Conservation (phyloP, 2,329 filamentous ascomycete genomes). For the Pestalotiopsis sp. region DNA sequence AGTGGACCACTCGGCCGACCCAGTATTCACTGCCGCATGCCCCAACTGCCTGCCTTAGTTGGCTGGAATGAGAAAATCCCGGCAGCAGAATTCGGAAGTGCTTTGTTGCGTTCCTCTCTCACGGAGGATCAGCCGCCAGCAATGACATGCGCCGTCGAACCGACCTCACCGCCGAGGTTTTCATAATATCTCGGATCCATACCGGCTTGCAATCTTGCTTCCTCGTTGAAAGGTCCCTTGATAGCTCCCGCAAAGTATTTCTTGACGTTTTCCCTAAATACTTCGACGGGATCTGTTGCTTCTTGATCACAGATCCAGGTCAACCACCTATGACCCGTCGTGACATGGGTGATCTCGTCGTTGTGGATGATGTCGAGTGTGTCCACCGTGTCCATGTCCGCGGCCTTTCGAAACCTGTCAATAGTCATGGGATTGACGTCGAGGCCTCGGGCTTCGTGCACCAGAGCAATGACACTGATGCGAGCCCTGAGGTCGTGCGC, state of each 20-base stretch:
- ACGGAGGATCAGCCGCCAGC: slow-evolving; percentile 24
- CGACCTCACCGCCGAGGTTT: slow-evolving; percentile 29
- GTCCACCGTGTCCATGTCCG: slow-evolving; percentile 43
- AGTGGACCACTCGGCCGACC: neutral
- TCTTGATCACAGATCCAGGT: slow-evolving; percentile 49
- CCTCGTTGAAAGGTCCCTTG: slow-evolving; percentile 46
- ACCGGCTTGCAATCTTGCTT: slow-evolving; percentile 44
- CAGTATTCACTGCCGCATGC: neutral
- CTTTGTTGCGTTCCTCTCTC: neutral
- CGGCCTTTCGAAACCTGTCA: slow-evolving; percentile 44
- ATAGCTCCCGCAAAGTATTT: slow-evolving; percentile 43
- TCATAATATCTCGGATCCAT: slow-evolving; percentile 46
- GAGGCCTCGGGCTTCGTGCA: slow-evolving; percentile 48
- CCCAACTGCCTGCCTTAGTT: neutral
- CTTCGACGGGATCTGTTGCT: slow-evolving; percentile 44
- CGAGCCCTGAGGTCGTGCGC: slow-evolving; percentile 45
- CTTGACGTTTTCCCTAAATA: slow-evolving; percentile 45
- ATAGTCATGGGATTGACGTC: slow-evolving; percentile 51
- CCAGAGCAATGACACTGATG: slow-evolving; percentile 49
- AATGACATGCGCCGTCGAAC: slow-evolving; percentile 27
- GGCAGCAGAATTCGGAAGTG: neutral
- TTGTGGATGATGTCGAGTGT: slow-evolving; percentile 46
- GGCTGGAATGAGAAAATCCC: neutral
- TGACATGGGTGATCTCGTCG: slow-evolving; percentile 51
- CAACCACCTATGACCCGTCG: slow-evolving; percentile 48